Percentiles rank a stretch among this genome's conserved stretches.
Conservation (phyloP, 2,329 filamentous ascomycete species). For the Volutella citrinella region DNA sequence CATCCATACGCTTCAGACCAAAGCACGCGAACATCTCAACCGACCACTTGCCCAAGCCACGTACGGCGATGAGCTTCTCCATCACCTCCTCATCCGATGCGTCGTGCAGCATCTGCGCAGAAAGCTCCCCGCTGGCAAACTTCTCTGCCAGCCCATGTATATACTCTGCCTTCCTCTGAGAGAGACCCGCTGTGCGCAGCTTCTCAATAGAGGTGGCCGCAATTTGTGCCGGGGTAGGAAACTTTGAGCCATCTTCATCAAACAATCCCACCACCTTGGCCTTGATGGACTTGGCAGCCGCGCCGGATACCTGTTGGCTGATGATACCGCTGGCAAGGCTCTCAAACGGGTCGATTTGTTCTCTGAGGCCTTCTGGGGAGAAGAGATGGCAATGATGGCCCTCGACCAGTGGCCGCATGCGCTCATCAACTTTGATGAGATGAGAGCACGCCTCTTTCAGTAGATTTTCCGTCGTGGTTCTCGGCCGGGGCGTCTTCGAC, state of each 20-base stretch:
- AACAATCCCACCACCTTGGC: conserved; percentile 79
- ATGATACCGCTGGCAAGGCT: conserved; percentile 84
- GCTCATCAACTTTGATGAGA: conserved; percentile 69
- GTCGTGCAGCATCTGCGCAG: conserved; percentile 69
- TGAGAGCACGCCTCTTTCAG: conserved; percentile 74
- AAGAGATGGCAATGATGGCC: conserved; percentile 77
- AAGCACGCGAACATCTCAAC: conserved; percentile 99
- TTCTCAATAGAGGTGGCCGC: conserved; percentile 58
- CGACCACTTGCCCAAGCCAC: conserved; percentile 85
- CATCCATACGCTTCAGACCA: conserved; percentile 88
- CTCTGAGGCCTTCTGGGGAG: conserved; percentile 75
- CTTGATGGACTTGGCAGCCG: conserved; percentile 86
- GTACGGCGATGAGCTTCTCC: conserved; percentile 76
- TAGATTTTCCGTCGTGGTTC: conserved; percentile 65
- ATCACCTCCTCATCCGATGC: conserved; percentile 85
- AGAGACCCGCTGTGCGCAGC: conserved; percentile 82
- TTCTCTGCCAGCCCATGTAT: conserved; percentile 80
- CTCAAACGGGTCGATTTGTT: conserved; percentile 85
- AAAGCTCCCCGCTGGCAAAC: conserved; percentile 73
- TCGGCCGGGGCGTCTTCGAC: conserved; percentile 34
- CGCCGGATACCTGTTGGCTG: conserved; percentile 92
- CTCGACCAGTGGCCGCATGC: conserved; percentile 69
- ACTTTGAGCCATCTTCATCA: conserved; percentile 40
- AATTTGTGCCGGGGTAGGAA: conserved; percentile 77
- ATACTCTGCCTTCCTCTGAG: conserved; percentile 94